phyloP scores from a whole-genome alignment of 2,329 filamentous ascomycete species.

The Bipolaris victoriae region DNA sequence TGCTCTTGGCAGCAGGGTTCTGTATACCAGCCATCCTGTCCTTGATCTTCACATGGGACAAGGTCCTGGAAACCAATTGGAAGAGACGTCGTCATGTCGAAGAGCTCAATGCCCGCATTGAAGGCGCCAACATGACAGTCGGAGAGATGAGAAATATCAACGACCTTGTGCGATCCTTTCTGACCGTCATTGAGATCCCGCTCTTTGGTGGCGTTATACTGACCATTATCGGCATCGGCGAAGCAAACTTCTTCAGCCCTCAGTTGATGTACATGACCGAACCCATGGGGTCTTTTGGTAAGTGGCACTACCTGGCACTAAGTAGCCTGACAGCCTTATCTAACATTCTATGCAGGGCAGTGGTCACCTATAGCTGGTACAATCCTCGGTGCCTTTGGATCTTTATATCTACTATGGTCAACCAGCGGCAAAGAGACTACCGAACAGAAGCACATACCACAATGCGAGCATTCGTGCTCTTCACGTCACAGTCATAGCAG shows the following conservation, averaged over 20 bases:
- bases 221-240: conserved; percentile 66
- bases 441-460: conserved; percentile 13
- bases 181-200: conserved; percentile 60
- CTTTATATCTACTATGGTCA: conserved; percentile 60
- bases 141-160: conserved; percentile 56
- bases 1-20: conserved; percentile 67
- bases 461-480: conserved; percentile 7
- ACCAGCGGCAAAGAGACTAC: conserved; percentile 37
- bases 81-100: conserved; percentile 52
- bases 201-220: conserved; percentile 65
- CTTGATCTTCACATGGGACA: conserved; percentile 67
- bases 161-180: conserved; percentile 42
- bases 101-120: conserved; percentile 51
- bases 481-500: conserved; percentile 32
- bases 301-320: not conserved
- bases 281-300: conserved; percentile 64
- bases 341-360: conserved; percentile 46
- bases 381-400: conserved; percentile 63
- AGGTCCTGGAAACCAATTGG: conserved; percentile 69
- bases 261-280: conserved; percentile 66
- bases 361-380: conserved; percentile 68
- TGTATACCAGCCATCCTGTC: conserved; percentile 69
- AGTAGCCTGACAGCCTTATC: not conserved
- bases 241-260: conserved; percentile 67
- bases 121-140: conserved; percentile 62